Conservation (phyloP, 140 eudicot genomes). For the Bidens hawaiensis region DNA sequence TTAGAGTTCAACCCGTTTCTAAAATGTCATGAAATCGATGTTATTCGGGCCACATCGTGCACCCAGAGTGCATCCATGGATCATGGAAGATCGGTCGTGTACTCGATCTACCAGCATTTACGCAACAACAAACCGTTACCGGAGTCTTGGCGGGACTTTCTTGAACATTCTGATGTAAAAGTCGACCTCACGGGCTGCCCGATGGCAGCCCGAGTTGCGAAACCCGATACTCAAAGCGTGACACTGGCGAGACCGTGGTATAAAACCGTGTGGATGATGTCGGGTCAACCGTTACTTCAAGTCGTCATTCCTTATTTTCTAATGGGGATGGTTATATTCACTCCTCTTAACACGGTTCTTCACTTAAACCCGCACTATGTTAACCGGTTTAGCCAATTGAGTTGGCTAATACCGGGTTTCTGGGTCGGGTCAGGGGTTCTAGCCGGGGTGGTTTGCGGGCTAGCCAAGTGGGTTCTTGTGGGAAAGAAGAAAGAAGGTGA, state of each 20-base stretch:
- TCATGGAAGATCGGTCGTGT: slow-evolving; percentile 50
- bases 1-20: slow-evolving; percentile 53
- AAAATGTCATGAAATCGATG: slow-evolving; percentile 39
- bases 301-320: slow-evolving; percentile 35
- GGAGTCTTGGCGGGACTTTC: slow-evolving; percentile 38
- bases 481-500: slow-evolving; percentile 52
- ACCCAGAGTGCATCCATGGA: slow-evolving; percentile 56
- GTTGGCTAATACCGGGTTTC: slow-evolving; percentile 34
- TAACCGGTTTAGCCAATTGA: slow-evolving; percentile 6
- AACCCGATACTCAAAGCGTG: slow-evolving; percentile 23
- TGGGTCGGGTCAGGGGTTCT: slow-evolving; percentile 47
- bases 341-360: slow-evolving; percentile 33
- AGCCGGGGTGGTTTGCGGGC: slow-evolving; percentile 39
- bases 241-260: slow-evolving; percentile 54
- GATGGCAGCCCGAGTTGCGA: slow-evolving; percentile 29
- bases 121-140: slow-evolving; percentile 49
- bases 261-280: slow-evolving; percentile 46
- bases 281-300: slow-evolving; percentile 50
- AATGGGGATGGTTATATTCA: slow-evolving; percentile 37
- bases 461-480: slow-evolving; percentile 52
- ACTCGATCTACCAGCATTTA: slow-evolving; percentile 50
- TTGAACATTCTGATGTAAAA: slow-evolving; percentile 51
- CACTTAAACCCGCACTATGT: slow-evolving; percentile 18
- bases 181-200: slow-evolving; percentile 53
- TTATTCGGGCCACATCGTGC: slow-evolving; percentile 46